Conservation (phyloP, 108 stramenopile genomes). For the Nannochloropsis salina region DNA sequence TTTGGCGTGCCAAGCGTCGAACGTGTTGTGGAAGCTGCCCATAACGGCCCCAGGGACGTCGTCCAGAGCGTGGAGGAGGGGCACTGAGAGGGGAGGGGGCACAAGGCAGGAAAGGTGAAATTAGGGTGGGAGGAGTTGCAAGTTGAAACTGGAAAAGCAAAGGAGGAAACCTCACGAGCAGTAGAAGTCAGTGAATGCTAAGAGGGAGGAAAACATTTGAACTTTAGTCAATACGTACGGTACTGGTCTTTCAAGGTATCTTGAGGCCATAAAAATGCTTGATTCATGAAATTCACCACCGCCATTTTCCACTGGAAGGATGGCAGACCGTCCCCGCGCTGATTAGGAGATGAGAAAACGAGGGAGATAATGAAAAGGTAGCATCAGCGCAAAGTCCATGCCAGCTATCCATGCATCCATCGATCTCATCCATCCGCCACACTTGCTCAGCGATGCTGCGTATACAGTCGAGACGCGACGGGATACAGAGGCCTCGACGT, state of each 20-base stretch:
- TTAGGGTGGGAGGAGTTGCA: no score
- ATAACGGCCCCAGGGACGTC: not conserved
- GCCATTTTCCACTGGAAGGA: slow-evolving; percentile 5
- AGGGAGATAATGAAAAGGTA: not conserved
- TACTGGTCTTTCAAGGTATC: not conserved
- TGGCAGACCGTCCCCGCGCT: not conserved
- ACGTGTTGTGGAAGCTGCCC: not conserved
- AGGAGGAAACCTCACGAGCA: no score
- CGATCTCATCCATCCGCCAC: no score
- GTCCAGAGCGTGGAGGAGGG: not conserved
- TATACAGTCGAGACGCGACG: no score
- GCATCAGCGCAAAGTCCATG: no score
- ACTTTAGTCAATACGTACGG: not conserved
- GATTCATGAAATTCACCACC: not conserved
- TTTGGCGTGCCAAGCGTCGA: not conserved
- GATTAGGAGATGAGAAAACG: not conserved
- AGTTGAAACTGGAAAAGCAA: no score
- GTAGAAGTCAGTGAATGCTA: no score
- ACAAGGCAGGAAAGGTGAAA: no score
- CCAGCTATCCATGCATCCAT: no score
- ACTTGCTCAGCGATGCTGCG: no score
- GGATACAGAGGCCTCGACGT: no score
- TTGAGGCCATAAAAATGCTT: not conserved
- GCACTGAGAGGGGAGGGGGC: not conserved
- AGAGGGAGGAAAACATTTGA: no score